Conservation (phyloP, 768 basidiomycete genomes). For the Tricholoma sp. region DNA sequence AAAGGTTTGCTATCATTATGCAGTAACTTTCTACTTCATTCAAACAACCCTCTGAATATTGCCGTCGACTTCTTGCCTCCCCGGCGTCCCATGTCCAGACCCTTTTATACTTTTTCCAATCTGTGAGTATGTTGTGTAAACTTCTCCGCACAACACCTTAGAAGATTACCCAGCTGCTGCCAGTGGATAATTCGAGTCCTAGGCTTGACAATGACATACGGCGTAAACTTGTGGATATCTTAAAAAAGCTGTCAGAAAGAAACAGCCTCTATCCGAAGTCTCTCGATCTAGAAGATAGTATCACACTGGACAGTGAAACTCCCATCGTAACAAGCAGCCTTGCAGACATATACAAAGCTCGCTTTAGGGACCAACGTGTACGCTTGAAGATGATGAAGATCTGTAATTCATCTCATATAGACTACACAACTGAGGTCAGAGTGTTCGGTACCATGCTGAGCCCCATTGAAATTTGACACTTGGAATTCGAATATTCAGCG, state of each 20-base stretch:
- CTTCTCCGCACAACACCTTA: not conserved
- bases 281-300: constrained; percentile 2
- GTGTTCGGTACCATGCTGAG: not conserved
- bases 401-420: constrained; percentile 1
- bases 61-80: not conserved
- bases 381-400: constrained; percentile 3
- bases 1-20: not conserved
- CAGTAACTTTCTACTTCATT: not conserved
- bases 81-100: not conserved
- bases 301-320: not conserved
- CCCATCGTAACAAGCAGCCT: constrained; percentile 5
- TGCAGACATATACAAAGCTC: constrained; percentile 7
- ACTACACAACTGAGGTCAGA: not conserved
- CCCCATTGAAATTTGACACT: not conserved
- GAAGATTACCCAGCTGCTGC: not conserved
- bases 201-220: not conserved
- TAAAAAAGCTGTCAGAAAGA: constrained; percentile 4
- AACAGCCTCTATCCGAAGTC: constrained; percentile 1
- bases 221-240: constrained; percentile 1
- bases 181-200: too few relatives aligned
- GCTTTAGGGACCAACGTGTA: constrained; percentile 1
- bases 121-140: not conserved
- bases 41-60: not conserved
- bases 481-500: not conserved
- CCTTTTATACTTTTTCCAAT: not conserved